phyloP scores from a whole-genome alignment of 768 basidiomycete species.

The Tylopilus rubrobrunneus region DNA sequence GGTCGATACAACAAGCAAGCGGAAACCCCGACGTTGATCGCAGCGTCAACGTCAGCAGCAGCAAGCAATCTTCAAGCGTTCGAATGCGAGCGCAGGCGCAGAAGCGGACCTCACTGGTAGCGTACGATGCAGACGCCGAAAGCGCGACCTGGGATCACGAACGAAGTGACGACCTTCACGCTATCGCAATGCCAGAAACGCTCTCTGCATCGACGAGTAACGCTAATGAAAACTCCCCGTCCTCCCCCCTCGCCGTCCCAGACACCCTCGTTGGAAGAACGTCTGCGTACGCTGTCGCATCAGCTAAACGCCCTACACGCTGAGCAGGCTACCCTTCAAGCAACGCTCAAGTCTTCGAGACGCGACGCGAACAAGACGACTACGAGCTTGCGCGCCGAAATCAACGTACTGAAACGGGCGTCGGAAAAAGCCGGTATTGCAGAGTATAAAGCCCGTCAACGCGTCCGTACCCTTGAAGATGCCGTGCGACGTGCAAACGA shows the following conservation, averaged over 20 bases:
- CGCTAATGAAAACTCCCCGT: conserved; percentile 11
- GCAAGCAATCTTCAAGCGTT: too few relatives aligned
- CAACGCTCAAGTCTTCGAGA: conserved; percentile 71
- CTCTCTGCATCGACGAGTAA: conserved; percentile 29
- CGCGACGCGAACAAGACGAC: conserved; percentile 83
- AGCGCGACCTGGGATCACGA: conserved; percentile 22
- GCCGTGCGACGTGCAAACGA: conserved; percentile 76
- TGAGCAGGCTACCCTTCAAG: conserved; percentile 66
- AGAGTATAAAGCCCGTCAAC: conserved; percentile 82
- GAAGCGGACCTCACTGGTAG: too few relatives aligned
- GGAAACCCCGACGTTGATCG: too few relatives aligned
- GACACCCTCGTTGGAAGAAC: conserved; percentile 57
- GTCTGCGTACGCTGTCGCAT: conserved; percentile 60
- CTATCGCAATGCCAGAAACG: conserved; percentile 8
- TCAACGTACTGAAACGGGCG: conserved; percentile 77
- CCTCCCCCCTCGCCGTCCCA: conserved; percentile 25
- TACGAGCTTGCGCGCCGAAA: conserved; percentile 75
- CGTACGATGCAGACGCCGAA: conserved; percentile 16
- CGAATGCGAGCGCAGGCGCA: too few relatives aligned
- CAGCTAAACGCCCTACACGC: conserved; percentile 56
- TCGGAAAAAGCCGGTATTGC: conserved; percentile 73
- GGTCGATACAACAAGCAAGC: too few relatives aligned
- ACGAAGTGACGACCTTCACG: conserved; percentile 14
- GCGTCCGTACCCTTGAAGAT: conserved; percentile 83
- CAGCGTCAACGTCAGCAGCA: too few relatives aligned